These are phyloP conservation scores for Chaetomiaceae sp. DNA, from an alignment of 2,329 filamentous ascomycete genomes.

Conservation along the genomic window DNA sequence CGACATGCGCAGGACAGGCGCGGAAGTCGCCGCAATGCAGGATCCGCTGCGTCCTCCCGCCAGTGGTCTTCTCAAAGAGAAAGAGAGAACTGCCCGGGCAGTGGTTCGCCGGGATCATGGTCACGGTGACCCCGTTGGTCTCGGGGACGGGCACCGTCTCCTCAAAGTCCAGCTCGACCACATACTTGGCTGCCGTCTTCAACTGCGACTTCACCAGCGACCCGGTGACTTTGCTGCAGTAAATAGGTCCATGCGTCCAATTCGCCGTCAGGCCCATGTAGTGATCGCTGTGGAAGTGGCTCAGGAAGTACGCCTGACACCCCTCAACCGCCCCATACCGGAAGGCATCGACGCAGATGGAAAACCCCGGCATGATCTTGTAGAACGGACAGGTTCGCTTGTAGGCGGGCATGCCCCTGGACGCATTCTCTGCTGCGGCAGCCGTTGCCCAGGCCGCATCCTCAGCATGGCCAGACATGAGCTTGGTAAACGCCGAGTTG, in stretches of 20 bases:
- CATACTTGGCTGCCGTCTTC: conserved; percentile 77
- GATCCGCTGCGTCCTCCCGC: conserved; percentile 67
- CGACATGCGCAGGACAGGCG: conserved; percentile 78
- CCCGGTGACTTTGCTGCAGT: conserved; percentile 88
- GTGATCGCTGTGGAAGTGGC: conserved; percentile 97
- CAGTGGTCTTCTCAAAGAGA: conserved; percentile 76
- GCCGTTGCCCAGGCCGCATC: conserved; percentile 85
- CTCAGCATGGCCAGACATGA: conserved; percentile 92
- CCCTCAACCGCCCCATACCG: conserved; percentile 90
- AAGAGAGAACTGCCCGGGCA: conserved; percentile 94
- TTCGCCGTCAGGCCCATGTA: conserved; percentile 85
- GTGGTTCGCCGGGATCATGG: conserved; percentile 95
- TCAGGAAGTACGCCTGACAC: conserved; percentile 92
- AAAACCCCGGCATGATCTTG: conserved; percentile 92
- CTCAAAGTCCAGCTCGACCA: conserved; percentile 83
- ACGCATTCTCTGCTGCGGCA: conserved; percentile 70
- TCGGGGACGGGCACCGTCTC: conserved; percentile 71
- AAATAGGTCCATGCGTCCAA: conserved; percentile 93
- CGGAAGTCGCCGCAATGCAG: conserved; percentile 95
- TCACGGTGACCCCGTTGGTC: conserved; percentile 78
- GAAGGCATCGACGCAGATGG: conserved; percentile 92
- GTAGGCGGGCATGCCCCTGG: conserved; percentile 80
- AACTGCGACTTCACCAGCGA: conserved; percentile 86
- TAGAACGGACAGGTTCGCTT: conserved; percentile 95
- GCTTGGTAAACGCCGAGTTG: conserved; percentile 78